Evolutionary conservation across 2,329 filamentous ascomycete species (phyloP), one percentile per base, ranked within the genome.

Genomic region (Biscogniauxia marginata): DNA sequence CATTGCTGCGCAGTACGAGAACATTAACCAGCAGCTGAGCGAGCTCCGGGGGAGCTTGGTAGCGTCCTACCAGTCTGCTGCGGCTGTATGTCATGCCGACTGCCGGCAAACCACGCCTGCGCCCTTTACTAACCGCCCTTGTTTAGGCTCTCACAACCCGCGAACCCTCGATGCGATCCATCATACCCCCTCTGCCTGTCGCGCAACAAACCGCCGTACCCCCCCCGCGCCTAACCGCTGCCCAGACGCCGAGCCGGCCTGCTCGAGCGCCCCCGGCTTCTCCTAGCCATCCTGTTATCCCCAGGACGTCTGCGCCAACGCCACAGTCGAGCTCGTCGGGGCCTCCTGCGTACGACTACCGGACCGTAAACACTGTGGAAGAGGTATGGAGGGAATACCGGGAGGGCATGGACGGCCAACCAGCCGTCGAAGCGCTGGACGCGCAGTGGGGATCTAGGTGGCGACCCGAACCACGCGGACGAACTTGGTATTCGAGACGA

Each of bases 331-430:
- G 56, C 2, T 25, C 60, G 11, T 63, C 67, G 19, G 65, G 65
- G 4, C 70, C 71, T 4, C 72, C 72, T 7, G 65, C 63, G 23
- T 73, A 73, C 45, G 67, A 74, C 23, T 71, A 70, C 52, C 65
- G 71, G 44, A 69, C 67, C 4, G 68, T 73, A 6, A 67, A 65
- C 19, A 73, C 72, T 2, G 72, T 73, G 2, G 66, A 68, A 46
- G 72, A 74, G 45, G 71, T 73, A 6, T 74, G 72, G 72, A 67
- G 63, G 47, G 72, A 74, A 53, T 74, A 73, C 50, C 67, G 70
- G 7, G 66, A 73, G 50, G 72, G 72, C 11, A 67, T 71, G 57
- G 68, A 71, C 46, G 72, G 71, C 9, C 70, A 73, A 45, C 71
- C 70, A 8, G 68, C 72, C 11, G 68, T 74, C 19, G 71, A 74